Evolutionary conservation across 164 flowering plant genomes (phyloP).

Genomic region (Nymphaea colorata): DNA sequence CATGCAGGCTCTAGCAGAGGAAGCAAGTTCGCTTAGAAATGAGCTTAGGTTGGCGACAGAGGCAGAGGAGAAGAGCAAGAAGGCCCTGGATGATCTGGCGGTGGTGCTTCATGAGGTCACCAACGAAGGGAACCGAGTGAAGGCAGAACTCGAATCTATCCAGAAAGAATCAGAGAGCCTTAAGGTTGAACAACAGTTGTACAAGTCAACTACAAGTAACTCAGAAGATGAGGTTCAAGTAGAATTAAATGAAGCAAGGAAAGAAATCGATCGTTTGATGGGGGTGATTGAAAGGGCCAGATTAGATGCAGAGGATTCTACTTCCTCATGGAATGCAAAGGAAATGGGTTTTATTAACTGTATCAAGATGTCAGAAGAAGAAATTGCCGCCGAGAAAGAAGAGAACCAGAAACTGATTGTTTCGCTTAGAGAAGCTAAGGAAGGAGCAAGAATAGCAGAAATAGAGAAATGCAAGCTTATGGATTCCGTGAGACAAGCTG

Average conservation of each 20-base stretch:
- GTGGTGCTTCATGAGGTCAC: slow-evolving; percentile 64
- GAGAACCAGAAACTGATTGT: slow-evolving; percentile 32
- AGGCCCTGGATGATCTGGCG: slow-evolving; percentile 83
- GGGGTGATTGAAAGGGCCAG: slow-evolving; percentile 45
- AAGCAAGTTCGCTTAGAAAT: slow-evolving; percentile 26
- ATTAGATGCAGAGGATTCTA: slow-evolving; percentile 65
- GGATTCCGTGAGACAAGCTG: slow-evolving; percentile 79
- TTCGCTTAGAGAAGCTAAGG: slow-evolving; percentile 27
- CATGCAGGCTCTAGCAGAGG: slow-evolving; percentile 16
- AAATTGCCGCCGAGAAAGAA: slow-evolving; percentile 19
- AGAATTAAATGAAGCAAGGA: slow-evolving; percentile 34
- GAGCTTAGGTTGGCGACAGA: slow-evolving; percentile 48
- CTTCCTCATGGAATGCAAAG: slow-evolving; percentile 55
- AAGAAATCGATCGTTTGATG: slow-evolving; percentile 35
- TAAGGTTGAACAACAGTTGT: slow-evolving; percentile 27
- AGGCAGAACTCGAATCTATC: slow-evolving; percentile 28
- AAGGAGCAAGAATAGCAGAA: slow-evolving; percentile 23
- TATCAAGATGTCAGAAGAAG: slow-evolving; percentile 62
- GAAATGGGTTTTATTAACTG: slow-evolving; percentile 62
- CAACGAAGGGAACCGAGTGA: slow-evolving; percentile 34
- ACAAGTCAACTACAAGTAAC: slow-evolving; percentile 17
- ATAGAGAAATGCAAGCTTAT: slow-evolving; percentile 57
- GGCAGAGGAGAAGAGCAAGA: slow-evolving; percentile 59
- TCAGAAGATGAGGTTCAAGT: slow-evolving; percentile 25
- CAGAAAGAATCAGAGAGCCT: slow-evolving; percentile 25